Conservation (phyloP, 2,329 filamentous ascomycete genomes). For the Pleoardoris graminearum region DNA sequence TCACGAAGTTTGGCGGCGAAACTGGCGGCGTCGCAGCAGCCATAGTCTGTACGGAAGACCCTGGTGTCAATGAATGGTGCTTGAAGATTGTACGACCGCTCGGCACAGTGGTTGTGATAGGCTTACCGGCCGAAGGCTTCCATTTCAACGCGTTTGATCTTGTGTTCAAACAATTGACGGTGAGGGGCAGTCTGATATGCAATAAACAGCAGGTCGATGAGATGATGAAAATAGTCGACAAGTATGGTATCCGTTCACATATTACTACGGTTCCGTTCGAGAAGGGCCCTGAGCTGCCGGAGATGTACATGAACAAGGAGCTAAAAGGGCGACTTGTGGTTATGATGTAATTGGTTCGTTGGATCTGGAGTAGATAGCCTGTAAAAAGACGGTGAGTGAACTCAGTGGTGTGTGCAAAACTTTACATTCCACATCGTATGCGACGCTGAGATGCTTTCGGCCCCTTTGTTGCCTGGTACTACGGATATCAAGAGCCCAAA, state of each 20-base stretch:
- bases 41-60: slow-evolving; percentile 33
- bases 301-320: background rate
- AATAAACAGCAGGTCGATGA: background rate
- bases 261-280: background rate
- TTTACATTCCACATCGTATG: background rate
- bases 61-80: slow-evolving; percentile 29
- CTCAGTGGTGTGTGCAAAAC: no score
- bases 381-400: background rate
- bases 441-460: no score
- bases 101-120: background rate
- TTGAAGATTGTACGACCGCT: background rate
- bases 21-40: slow-evolving; percentile 29
- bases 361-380: background rate
- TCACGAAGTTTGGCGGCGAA: slow-evolving; percentile 22
- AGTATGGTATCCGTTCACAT: background rate
- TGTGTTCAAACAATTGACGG: background rate
- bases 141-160: background rate
- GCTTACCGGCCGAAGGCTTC: background rate
- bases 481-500: no score
- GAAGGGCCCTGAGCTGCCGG: background rate
- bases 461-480: no score
- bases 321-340: background rate
- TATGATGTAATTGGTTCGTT: background rate
- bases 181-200: background rate
- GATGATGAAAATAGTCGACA: background rate